Evolutionary conservation across 1,284 basidiomycete genomes (phyloP).

Genomic region (Sporisorium exsertum): DNA sequence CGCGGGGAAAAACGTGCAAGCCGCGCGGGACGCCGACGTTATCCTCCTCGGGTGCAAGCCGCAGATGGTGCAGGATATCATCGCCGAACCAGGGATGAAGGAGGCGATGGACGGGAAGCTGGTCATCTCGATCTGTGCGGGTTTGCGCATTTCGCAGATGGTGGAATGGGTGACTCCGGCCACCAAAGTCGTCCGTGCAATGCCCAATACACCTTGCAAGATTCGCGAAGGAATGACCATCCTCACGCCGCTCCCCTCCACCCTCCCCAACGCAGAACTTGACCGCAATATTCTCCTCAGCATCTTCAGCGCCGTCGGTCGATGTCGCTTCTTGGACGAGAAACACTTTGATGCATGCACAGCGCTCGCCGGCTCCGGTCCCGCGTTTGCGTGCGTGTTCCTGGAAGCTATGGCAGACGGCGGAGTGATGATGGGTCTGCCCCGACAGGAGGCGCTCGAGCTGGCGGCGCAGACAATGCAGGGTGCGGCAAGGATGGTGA

Average conservation of each 20-base stretch:
- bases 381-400: constrained; percentile 95
- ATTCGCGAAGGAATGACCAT: constrained; percentile 69
- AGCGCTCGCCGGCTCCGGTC: constrained; percentile 93
- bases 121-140: constrained; percentile 94
- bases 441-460: constrained; percentile 91
- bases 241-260: constrained; percentile 57
- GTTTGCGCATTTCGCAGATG: constrained; percentile 88
- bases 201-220: constrained; percentile 98
- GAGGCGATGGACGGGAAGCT: constrained; percentile 90
- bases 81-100: constrained; percentile 82
- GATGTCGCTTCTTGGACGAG: constrained; percentile 65
- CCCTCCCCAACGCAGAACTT: constrained; percentile 36
- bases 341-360: constrained; percentile 94
- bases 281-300: constrained; percentile 57
- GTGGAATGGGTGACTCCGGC: constrained; percentile 78
- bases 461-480: constrained; percentile 96
- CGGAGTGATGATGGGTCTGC: constrained; percentile 99
- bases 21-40: constrained; percentile 82
- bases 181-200: constrained; percentile 91
- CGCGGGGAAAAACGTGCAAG: constrained; percentile 78
- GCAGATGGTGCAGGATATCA: constrained; percentile 82
- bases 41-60: constrained; percentile 81
- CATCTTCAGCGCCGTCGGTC: constrained; percentile 66
- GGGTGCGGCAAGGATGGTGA: constrained; percentile 94
- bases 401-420: constrained; percentile 99